phyloP scores from a whole-genome alignment of 2,329 filamentous ascomycete species.

The Tolypocladium tundrense region DNA sequence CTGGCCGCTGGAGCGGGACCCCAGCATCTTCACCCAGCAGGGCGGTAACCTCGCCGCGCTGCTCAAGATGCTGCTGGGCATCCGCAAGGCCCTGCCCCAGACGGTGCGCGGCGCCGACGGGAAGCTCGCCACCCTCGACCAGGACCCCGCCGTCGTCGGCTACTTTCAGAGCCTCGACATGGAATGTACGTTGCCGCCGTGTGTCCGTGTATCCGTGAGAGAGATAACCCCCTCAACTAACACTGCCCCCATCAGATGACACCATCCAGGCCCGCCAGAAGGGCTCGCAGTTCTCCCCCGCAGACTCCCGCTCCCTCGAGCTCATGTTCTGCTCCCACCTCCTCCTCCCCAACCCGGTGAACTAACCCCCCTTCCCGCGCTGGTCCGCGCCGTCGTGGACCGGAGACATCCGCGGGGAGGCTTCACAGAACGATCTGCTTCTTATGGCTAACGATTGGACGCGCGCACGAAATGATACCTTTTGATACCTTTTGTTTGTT shows the following conservation, averaged over 20 bases:
- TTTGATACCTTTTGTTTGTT: background rate
- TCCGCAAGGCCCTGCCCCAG: conserved; percentile 48
- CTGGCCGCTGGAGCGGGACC: conserved; percentile 51
- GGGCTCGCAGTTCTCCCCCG: conserved; percentile 38
- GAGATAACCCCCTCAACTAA: background rate
- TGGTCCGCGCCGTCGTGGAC: background rate
- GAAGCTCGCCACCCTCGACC: conserved; percentile 35
- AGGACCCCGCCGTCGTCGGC: conserved; percentile 32
- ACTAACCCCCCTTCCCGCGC: background rate
- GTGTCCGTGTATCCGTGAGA: background rate
- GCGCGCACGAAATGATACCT: conserved; percentile 16
- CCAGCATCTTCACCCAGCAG: conserved; percentile 46
- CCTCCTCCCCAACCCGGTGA: conserved; percentile 25
- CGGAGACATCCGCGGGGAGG: no score
- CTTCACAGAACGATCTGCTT: background rate
- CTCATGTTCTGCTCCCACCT: conserved; percentile 39
- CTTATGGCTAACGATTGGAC: conserved; percentile 20
- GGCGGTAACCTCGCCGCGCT: conserved; percentile 48
- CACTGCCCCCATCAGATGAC: conserved; percentile 14
- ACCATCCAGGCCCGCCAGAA: conserved; percentile 33
- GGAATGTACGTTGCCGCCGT: conserved; percentile 37
- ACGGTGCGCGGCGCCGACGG: conserved; percentile 36
- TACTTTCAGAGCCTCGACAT: conserved; percentile 49
- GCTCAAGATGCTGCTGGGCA: conserved; percentile 51
- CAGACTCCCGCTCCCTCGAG: conserved; percentile 39